Base-by-base conservation (phyloP, 139 green algal species). In the Chlamydomonas sp. region DNA sequence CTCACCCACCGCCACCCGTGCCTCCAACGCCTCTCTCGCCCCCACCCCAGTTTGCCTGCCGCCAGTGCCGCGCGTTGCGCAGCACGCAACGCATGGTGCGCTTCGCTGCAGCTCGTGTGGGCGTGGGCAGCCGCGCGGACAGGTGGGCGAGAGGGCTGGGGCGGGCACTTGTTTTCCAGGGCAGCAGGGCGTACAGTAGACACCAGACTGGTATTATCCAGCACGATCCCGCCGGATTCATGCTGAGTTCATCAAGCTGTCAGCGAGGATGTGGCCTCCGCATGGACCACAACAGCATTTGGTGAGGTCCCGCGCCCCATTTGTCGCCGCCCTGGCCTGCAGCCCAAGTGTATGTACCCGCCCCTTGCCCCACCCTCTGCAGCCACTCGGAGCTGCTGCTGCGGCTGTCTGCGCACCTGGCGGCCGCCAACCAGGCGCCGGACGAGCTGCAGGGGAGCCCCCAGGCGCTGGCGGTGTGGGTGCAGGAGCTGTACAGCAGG, bases 401-500 rank as follows among this genome's bases (percentile, higher is more conserved):
- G 63, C 49, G 10, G 67, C 80, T 90, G 20, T 61, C 73, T 12
- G 66, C 78, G n/a, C 87, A 90, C 80, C 67, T 90, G 59, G 87
- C 81, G 59, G 14, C 58, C 6, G 4, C 57, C 18, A 90, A 90
- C 75, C 67, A 64, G 2, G 87, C 81, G 58, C 66, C 64, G 0
- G 87, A 83, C 17, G 14, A 60, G 5, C 20, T 90, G 76, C 87
- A 90, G 87, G 59, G 66, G n/a, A 82, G n/a, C 59, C 75, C 80
- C 3, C 75, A 90, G 58, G 87, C 80, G 4, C 66, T 88, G 67
- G 63, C 76, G 60, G 64, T 90, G 75, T 90, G 87, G 87, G 71
- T 85, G 17, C 87, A 90, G 63, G 87, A 90, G 87, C 59, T 90
- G 1, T 80, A 85, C 67, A 78, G 64, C 80, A 60, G 87, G 57